Evolutionary conservation across 352 stramenopile species (phyloP).

Genomic region (Pythium vanterpoolii): DNA sequence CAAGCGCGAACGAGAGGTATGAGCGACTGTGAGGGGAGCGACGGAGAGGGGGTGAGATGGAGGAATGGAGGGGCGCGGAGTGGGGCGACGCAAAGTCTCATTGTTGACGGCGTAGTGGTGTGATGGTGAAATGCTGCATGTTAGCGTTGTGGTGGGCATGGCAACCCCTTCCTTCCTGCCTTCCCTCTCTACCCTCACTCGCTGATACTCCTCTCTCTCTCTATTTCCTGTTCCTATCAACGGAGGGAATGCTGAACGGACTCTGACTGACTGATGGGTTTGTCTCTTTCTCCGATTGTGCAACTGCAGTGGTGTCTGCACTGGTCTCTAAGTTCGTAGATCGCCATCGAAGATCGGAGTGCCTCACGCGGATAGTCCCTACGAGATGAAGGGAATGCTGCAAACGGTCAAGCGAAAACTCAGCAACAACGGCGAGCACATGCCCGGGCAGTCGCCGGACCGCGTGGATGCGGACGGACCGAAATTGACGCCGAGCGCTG

Average conservation of each 20-base stretch:
- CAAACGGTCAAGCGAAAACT: conserved; percentile 88
- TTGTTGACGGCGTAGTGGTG: no score
- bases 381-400: conserved; percentile 87
- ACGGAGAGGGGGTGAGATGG: conserved; percentile 1
- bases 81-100: neutral
- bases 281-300: neutral
- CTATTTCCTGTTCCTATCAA: neutral
- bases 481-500: conserved; percentile 21
- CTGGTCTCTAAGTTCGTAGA: conserved; percentile 21
- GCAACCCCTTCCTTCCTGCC: neutral
- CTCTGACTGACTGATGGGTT: neutral
- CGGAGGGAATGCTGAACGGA: neutral
- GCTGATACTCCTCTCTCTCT: neutral
- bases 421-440: conserved; percentile 77
- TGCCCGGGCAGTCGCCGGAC: conserved; percentile 47
- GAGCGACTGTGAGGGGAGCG: neutral
- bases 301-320: conserved; percentile 9
- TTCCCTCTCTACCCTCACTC: neutral
- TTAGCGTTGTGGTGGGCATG: neutral
- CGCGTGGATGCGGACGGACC: conserved; percentile 59
- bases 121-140: no score
- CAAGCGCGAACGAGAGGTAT: conserved; percentile 18
- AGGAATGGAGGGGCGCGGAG: neutral
- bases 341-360: conserved; percentile 7
- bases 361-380: conserved; percentile 18